Percentiles rank a stretch among this genome's conserved stretches.
Conservation (phyloP, 495 filamentous ascomycete species). For the Cryomyces minteri region DNA sequence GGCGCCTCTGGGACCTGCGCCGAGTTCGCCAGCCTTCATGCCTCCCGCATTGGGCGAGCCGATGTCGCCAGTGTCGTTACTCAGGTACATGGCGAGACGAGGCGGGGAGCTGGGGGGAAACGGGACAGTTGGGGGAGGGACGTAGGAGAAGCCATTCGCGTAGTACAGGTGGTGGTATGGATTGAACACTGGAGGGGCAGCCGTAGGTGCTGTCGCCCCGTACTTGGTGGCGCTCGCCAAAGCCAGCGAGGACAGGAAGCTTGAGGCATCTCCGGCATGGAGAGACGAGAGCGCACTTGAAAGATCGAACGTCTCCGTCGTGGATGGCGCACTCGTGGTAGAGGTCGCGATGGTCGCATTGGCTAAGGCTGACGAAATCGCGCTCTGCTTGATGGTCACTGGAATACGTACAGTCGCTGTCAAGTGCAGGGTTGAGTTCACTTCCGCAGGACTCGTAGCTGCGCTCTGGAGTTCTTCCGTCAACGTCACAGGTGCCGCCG, state of each 20-base stretch:
- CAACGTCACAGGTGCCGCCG: not conserved
- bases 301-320: no score
- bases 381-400: no score
- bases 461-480: not conserved
- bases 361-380: no score
- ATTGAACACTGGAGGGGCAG: conserved; percentile 22
- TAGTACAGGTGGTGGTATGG: conserved; percentile 28
- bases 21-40: conserved; percentile 22
- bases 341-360: no score
- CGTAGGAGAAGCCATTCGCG: conserved; percentile 23
- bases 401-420: no score
- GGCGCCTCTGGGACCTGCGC: conserved; percentile 20
- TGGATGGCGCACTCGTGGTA: no score
- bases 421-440: no score
- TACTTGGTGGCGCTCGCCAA: no score
- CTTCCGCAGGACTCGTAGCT: not conserved
- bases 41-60: conserved; percentile 15
- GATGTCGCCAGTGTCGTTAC: conserved; percentile 4
- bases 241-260: no score
- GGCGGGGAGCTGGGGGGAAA: conserved; percentile 21
- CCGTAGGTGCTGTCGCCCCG: no score
- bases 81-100: conserved; percentile 24
- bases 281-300: no score
- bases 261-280: no score
- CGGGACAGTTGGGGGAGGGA: conserved; percentile 22